A percentile compares a stretch with the other conserved stretches of the same genome.
These are phyloP conservation scores for Apiospora marii DNA, from an alignment of 2,329 filamentous ascomycete species.

Conservation along the genomic window DNA sequence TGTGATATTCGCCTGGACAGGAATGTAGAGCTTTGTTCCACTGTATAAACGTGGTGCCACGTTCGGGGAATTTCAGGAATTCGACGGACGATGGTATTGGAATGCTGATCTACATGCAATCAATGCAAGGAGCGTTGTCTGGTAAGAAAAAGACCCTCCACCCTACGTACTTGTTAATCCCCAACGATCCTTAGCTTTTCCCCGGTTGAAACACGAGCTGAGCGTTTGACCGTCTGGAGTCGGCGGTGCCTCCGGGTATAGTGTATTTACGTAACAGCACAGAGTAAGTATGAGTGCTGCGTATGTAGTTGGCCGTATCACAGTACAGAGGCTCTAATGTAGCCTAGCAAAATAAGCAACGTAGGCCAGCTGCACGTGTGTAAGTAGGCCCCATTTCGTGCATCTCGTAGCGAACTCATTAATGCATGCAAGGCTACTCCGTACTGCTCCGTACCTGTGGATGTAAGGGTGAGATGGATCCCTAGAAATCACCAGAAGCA, in stretches of 20 bases:
- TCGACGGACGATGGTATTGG: background rate
- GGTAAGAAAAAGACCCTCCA: background rate
- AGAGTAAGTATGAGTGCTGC: background rate
- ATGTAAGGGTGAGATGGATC: background rate
- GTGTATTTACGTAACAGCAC: no score
- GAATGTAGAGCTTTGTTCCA: background rate
- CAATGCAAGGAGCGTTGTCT: background rate
- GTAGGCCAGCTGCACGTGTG: background rate
- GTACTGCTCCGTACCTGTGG: background rate
- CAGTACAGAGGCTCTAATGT: background rate
- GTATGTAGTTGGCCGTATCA: background rate
- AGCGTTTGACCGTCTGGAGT: background rate
- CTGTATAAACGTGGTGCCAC: constrained; percentile 9
- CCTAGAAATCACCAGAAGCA: background rate
- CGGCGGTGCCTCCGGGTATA: no score
- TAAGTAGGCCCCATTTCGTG: background rate
- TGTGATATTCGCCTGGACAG: background rate
- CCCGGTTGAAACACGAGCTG: background rate
- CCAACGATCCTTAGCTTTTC: background rate
- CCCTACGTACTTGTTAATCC: background rate
- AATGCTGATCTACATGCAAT: background rate
- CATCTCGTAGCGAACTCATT: background rate
- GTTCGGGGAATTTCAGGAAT: background rate
- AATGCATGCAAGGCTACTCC: background rate
- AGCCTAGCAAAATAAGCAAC: background rate